A percentile compares a stretch with the other conserved stretches of the same genome.
These are phyloP conservation scores for Davidsoniella virescens DNA, from an alignment of 2,329 filamentous ascomycete species.

Conservation along the genomic window DNA sequence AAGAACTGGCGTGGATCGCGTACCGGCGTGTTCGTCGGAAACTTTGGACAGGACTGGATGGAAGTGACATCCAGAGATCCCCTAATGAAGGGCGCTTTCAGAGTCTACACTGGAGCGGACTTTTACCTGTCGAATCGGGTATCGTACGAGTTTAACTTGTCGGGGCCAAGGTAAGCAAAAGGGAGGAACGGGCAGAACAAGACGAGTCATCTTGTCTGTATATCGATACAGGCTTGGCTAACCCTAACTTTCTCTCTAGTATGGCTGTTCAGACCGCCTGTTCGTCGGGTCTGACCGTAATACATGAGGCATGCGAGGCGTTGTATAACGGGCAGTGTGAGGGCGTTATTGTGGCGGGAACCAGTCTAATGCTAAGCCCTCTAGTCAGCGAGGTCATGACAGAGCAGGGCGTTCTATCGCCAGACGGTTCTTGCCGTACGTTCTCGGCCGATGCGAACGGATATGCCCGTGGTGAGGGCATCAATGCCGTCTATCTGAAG, in stretches of 20 bases:
- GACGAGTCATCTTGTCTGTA: too few species aligned
- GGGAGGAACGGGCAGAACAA: too few species aligned
- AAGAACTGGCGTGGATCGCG: constrained; percentile 12
- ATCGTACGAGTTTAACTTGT: constrained; percentile 21
- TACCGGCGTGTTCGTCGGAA: constrained; percentile 19
- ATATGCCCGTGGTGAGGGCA: constrained; percentile 29
- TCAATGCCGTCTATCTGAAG: constrained; percentile 25
- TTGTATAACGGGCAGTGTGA: constrained; percentile 19
- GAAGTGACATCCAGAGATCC: constrained; percentile 21
- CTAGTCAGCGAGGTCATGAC: constrained; percentile 17
- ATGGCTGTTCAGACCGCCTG: constrained; percentile 22
- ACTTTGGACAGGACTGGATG: constrained; percentile 17
- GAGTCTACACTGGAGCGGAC: constrained; percentile 14
- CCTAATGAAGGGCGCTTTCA: constrained; percentile 13
- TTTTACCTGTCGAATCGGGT: constrained; percentile 20
- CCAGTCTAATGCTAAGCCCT: constrained; percentile 15
- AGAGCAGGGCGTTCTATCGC: constrained; percentile 16
- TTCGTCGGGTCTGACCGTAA: constrained; percentile 19
- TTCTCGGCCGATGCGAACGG: constrained; percentile 23
- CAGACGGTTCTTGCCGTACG: constrained; percentile 20
- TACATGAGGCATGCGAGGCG: constrained; percentile 20
- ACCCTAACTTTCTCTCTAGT: constrained; percentile 1
- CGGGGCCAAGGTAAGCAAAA: constrained; percentile 17
- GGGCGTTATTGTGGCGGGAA: constrained; percentile 12
- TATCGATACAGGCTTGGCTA: too few species aligned